Conservation (phyloP, 495 filamentous ascomycete genomes). For the Lasiosphaeria hispida region DNA sequence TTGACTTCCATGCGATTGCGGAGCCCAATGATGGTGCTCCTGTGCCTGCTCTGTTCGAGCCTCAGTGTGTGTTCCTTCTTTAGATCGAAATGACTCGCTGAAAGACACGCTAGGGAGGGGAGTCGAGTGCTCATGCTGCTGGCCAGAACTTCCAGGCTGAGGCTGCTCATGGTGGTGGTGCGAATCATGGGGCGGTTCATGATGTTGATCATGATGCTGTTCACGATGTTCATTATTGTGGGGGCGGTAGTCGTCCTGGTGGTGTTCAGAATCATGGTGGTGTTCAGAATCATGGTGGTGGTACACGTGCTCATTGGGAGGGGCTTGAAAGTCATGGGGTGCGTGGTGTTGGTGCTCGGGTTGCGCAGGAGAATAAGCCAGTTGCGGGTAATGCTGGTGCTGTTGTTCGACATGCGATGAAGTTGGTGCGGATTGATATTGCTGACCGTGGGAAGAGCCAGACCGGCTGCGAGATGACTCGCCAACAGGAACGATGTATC, state of each 20-base stretch:
- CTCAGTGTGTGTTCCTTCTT: slow-evolving; percentile 36
- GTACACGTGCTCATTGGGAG: background rate
- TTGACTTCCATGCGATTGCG: slow-evolving; percentile 18
- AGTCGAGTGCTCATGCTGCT: slow-evolving; percentile 13
- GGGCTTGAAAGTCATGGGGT: slow-evolving; percentile 10
- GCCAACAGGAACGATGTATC: slow-evolving; percentile 30
- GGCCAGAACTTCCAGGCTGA: background rate
- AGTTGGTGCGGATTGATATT: slow-evolving; percentile 19
- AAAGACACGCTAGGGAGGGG: slow-evolving; percentile 30
- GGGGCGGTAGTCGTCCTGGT: slow-evolving; percentile 1
- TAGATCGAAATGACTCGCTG: slow-evolving; percentile 31
- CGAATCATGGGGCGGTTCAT: slow-evolving; percentile 14
- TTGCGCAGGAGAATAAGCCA: slow-evolving; percentile 7
- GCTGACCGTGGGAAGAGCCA: slow-evolving; percentile 26
- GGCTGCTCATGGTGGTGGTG: slow-evolving; percentile 15
- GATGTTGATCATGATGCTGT: slow-evolving; percentile 17
- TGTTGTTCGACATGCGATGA: slow-evolving; percentile 14
- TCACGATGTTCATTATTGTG: background rate
- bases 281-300: slow-evolving; percentile 20
- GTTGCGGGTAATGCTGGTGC: slow-evolving; percentile 21
- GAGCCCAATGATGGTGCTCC: slow-evolving; percentile 28
- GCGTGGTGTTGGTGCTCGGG: slow-evolving; percentile 17
- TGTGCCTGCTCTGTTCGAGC: slow-evolving; percentile 42
- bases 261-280: slow-evolving; percentile 5
- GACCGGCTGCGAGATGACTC: slow-evolving; percentile 19